Conservation (phyloP, 1,284 basidiomycete species). For the Stygiomarasmius scandens region DNA sequence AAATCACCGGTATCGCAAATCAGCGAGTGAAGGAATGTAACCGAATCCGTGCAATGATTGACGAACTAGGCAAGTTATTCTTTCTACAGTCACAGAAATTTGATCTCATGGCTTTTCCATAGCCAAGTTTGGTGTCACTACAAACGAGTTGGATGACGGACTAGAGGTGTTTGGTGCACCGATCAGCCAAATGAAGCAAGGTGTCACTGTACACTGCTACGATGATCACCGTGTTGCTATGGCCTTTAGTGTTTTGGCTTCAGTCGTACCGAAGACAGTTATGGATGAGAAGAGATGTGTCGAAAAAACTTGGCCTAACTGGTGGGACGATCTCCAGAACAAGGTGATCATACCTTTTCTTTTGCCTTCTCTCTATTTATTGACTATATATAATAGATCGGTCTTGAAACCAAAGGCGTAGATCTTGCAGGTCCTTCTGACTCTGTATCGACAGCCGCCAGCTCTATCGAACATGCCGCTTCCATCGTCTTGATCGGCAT, state of each 20-base stretch:
- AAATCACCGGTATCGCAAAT: constrained; percentile 96
- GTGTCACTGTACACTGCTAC: constrained; percentile 89
- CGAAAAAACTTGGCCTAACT: constrained; percentile 99
- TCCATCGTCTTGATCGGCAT: constrained; percentile 92
- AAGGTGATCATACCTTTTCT: constrained; percentile 56
- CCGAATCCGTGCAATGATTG: constrained; percentile 95
- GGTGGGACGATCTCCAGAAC: constrained; percentile 98
- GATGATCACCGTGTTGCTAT: constrained; percentile 99
- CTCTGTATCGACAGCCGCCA: constrained; percentile 23
- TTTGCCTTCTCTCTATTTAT: background rate
- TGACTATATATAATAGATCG: constrained; percentile 61
- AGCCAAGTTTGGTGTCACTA: constrained; percentile 96
- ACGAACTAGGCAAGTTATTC: constrained; percentile 76
- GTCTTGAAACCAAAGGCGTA: constrained; percentile 85
- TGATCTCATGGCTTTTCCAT: constrained; percentile 10
- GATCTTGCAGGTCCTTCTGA: constrained; percentile 61
- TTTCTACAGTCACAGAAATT: background rate
- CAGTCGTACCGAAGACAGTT: constrained; percentile 74
- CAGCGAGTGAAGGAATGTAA: constrained; percentile 99
- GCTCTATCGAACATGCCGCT: constrained; percentile 37
- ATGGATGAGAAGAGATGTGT: constrained; percentile 98
- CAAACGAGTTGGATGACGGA: constrained; percentile 91
- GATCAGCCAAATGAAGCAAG: constrained; percentile 61
- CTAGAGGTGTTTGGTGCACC: constrained; percentile 87
- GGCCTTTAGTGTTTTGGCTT: constrained; percentile 92